A percentile compares a stretch with the other conserved stretches of the same genome.
Conservation (phyloP, 805 yeast genomes). For the Metschnikowia picachoensis region DNA sequence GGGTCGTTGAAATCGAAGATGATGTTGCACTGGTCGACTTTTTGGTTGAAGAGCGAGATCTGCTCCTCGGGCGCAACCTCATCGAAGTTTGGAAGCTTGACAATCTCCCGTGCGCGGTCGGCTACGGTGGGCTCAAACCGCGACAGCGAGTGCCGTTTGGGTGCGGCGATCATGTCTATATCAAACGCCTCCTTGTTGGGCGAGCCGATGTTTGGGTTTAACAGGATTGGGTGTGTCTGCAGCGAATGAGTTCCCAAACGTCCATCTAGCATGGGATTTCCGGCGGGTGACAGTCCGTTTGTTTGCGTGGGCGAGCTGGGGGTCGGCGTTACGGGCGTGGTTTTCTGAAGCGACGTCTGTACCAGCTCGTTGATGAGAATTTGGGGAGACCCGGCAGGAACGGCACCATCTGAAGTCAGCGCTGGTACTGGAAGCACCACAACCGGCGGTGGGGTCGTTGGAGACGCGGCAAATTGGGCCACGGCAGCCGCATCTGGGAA, state of each 20-base stretch:
- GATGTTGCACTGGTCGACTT: constrained; percentile 90
- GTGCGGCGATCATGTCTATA: constrained; percentile 71
- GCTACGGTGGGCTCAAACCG: constrained; percentile 73
- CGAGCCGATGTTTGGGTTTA: constrained; percentile 54
- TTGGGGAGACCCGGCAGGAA: constrained; percentile 12
- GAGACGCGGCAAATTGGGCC: constrained; percentile 7
- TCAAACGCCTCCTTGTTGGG: constrained; percentile 66
- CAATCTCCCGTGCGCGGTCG: constrained; percentile 43
- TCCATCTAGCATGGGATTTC: constrained; percentile 12
- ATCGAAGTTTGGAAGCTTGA: constrained; percentile 80
- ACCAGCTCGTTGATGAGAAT: constrained; percentile 20
- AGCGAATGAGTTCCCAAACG: constrained; percentile 17
- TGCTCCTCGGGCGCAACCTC: constrained; percentile 81
- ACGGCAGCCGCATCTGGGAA: constrained; percentile 3
- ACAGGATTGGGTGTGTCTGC: constrained; percentile 39
- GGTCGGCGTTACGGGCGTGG: constrained; percentile 20
- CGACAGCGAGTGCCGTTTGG: constrained; percentile 89
- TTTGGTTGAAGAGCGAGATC: constrained; percentile 73
- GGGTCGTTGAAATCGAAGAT: constrained; percentile 95
- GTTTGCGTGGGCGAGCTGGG: constrained; percentile 12
- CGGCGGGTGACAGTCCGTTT: constrained; percentile 3
- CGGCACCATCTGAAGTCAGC: not conserved
- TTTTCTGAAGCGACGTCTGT: constrained; percentile 12
- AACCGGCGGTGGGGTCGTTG: constrained; percentile 8
- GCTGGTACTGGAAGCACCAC: not conserved